These are phyloP conservation scores for Teratosphaeria viscida DNA, from an alignment of 2,329 filamentous ascomycete genomes.

Conservation along the genomic window DNA sequence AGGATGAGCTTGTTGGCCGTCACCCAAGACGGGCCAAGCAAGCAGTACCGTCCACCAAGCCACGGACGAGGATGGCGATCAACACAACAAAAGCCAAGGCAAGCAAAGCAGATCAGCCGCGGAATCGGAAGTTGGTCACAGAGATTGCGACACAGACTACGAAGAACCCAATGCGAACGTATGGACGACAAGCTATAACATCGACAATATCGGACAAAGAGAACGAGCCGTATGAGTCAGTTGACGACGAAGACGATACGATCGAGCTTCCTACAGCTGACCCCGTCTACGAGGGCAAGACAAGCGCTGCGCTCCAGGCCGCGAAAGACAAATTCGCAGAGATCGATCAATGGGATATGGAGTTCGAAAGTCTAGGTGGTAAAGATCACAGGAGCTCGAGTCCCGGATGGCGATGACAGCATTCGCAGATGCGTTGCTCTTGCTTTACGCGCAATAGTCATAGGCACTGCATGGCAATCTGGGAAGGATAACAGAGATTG, in stretches of 20 bases:
- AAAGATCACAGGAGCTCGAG: constrained; percentile 28
- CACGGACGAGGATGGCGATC: constrained; percentile 5
- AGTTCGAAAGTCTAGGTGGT: constrained; percentile 40
- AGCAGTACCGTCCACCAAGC: constrained; percentile 4
- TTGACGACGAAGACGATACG: constrained; percentile 16
- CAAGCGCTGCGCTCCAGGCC: constrained; percentile 30
- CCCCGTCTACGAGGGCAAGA: constrained; percentile 16
- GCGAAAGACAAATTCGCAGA: constrained; percentile 40
- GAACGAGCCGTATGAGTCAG: constrained; percentile 25
- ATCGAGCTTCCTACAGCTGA: constrained; percentile 13
- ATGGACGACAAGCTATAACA: constrained; percentile 18
- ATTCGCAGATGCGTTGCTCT: constrained; percentile 23
- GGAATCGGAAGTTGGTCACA: constrained; percentile 5
- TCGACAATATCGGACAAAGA: constrained; percentile 30
- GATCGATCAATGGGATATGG: constrained; percentile 41
- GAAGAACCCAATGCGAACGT: constrained; percentile 15
- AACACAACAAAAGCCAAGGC: constrained; percentile 7
- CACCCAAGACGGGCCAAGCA: constrained; percentile 13
- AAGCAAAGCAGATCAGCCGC: constrained; percentile 5
- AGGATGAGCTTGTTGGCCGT: constrained; percentile 30
- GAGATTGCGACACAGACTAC: constrained; percentile 6
- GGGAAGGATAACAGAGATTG: background rate
- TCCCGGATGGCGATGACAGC: constrained; percentile 20
- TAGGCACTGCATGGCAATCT: background rate
- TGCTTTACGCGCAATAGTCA: background rate